Percentiles rank a stretch among this genome's conserved stretches.
Conservation (phyloP, 176 grass and related monocot genomes). For the Oryza rufipogon region DNA sequence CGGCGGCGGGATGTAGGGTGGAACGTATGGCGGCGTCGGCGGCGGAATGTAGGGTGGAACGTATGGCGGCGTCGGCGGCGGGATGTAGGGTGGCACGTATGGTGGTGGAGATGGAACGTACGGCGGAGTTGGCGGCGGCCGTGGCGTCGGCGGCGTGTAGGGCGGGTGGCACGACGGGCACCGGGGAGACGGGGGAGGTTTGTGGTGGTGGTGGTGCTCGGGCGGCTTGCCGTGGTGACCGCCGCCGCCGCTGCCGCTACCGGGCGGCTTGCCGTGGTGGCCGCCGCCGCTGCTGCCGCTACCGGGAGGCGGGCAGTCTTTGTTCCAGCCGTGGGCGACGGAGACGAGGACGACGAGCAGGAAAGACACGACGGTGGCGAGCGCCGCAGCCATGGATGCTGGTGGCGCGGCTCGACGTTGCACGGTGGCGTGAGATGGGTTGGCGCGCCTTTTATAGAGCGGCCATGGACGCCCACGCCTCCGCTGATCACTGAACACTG, state of each 20-base stretch:
- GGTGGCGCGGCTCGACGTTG: not conserved
- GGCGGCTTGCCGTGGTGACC: conserved; percentile 53
- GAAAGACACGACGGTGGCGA: not conserved
- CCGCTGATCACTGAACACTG: not conserved
- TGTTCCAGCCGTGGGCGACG: conserved; percentile 37
- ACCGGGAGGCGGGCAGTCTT: conserved; percentile 21
- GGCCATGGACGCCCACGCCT: not conserved
- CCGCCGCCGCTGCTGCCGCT: not conserved
- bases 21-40: not conserved
- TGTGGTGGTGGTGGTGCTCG: conserved; percentile 25
- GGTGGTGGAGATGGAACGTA: not conserved
- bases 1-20: conserved; percentile 18
- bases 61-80: not conserved
- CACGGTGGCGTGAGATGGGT: not conserved
- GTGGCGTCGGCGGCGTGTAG: conserved; percentile 8
- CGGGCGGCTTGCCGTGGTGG: conserved; percentile 53
- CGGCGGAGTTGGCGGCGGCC: not conserved
- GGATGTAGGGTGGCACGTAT: not conserved
- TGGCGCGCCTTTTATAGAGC: not conserved
- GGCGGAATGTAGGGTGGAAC: not conserved
- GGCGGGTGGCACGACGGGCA: conserved; percentile 32
- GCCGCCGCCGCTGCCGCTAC: not conserved
- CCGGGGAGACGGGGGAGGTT: not conserved
- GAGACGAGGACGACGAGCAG: conserved; percentile 43
- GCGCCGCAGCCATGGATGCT: conserved; percentile 28